Percentiles rank a stretch among this genome's conserved stretches.
phyloP scores from a whole-genome alignment of 345 rosid genomes.

The Corchorus olitorius region DNA sequence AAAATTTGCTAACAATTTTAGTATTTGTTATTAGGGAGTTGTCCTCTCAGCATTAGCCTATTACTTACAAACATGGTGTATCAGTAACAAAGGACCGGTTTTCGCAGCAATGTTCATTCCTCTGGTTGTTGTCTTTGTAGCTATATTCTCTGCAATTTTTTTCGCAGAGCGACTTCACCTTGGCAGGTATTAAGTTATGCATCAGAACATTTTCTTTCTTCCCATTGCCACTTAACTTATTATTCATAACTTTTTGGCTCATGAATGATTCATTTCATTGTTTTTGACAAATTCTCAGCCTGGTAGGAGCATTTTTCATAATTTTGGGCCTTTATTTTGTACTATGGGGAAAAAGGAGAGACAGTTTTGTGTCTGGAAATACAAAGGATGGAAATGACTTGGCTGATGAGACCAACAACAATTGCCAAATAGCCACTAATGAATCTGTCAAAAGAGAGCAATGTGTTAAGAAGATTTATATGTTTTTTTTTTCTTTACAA shows the following conservation, averaged over 20 bases:
- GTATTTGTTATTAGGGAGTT: conserved; percentile 33
- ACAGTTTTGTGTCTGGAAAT: background rate
- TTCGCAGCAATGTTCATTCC: background rate
- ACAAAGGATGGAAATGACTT: background rate
- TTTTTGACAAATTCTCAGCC: background rate
- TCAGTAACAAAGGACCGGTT: conserved; percentile 23
- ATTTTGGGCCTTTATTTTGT: background rate
- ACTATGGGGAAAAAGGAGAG: conserved; percentile 10
- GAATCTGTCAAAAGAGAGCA: background rate
- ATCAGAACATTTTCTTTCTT: background rate
- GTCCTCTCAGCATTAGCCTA: conserved; percentile 35
- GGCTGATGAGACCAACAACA: background rate
- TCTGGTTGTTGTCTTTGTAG: background rate
- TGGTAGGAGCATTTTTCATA: conserved; percentile 5
- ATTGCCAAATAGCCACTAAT: background rate
- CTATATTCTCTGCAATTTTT: background rate
- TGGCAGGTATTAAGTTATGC: background rate
- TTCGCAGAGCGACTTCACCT: background rate
- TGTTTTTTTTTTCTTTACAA: no score
- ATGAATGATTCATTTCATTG: background rate
- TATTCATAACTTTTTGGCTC: background rate
- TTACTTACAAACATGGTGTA: conserved; percentile 44
- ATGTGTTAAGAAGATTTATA: background rate
- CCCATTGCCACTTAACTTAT: background rate
- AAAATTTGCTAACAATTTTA: background rate